phyloP scores from a whole-genome alignment of 192 early-diverging fungal genomes.

The Entomortierella beljakovae region DNA sequence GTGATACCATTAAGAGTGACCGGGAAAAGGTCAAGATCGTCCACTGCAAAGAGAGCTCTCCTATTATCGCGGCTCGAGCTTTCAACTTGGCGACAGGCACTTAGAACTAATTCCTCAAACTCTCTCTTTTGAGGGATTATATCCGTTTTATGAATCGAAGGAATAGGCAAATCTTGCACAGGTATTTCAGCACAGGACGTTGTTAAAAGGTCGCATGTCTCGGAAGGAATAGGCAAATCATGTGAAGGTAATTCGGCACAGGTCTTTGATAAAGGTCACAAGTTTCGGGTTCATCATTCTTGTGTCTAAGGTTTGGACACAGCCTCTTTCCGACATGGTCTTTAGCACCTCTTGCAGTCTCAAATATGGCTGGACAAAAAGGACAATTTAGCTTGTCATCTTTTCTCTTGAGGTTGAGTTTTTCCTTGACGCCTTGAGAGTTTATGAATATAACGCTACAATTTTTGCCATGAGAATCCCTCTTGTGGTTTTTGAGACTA shows the following conservation, averaged over 20 bases:
- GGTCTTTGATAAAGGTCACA: not conserved
- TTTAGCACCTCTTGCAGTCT: not conserved
- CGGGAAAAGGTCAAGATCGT: not conserved
- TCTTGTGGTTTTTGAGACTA: not conserved
- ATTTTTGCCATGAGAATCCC: not conserved
- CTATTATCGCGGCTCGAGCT: not conserved
- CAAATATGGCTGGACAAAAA: not conserved
- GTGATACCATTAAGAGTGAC: not conserved
- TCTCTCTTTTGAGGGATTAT: not conserved
- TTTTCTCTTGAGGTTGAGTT: not conserved
- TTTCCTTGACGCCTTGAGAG: not conserved
- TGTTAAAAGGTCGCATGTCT: not conserved
- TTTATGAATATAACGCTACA: not conserved
- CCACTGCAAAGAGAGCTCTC: not conserved
- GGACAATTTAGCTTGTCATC: not conserved
- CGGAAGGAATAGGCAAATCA: not conserved
- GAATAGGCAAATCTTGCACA: not conserved
- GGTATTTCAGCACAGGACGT: not conserved
- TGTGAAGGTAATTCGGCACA: not conserved
- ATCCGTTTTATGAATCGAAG: not conserved
- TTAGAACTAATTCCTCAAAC: not conserved
- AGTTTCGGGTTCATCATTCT: too few relatives aligned
- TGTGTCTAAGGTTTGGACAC: conserved; percentile 1
- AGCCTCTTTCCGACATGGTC: not conserved
- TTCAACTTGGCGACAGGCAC: not conserved